Evolutionary conservation across 192 early-diverging fungal species (phyloP).

Genomic region (Backusella circina): DNA sequence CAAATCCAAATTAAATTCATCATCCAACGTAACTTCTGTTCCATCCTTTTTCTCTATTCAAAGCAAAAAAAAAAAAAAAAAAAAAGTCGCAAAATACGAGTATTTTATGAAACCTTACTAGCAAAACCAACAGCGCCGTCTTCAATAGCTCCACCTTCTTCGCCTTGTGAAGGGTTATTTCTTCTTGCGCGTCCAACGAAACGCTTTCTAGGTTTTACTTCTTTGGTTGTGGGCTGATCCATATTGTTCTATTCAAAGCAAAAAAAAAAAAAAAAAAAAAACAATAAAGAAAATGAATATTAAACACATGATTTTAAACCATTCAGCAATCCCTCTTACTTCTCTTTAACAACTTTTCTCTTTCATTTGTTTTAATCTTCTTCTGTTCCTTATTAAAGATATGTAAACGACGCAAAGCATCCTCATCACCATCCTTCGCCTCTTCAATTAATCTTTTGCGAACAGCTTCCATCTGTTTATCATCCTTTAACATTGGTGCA

Average conservation of each 20-base stretch:
- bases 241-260: slow-evolving; percentile 9
- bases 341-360: slow-evolving; percentile 82
- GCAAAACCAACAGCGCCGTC: slow-evolving; percentile 47
- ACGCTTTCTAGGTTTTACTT: slow-evolving; percentile 43
- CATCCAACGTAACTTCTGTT: slow-evolving; percentile 38
- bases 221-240: slow-evolving; percentile 11
- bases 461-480: slow-evolving; percentile 79
- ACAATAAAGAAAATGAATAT: too few species aligned
- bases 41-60: slow-evolving; percentile 47
- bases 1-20: slow-evolving; percentile 68
- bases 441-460: slow-evolving; percentile 74
- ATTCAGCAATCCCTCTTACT: too few species aligned
- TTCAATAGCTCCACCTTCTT: slow-evolving; percentile 40
- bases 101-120: slow-evolving; percentile 17
- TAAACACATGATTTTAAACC: too few species aligned
- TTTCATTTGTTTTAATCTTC: slow-evolving; percentile 73
- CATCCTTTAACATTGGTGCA: slow-evolving; percentile 96
- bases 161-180: not conserved
- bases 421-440: slow-evolving; percentile 69
- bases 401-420: slow-evolving; percentile 81
- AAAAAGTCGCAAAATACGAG: too few species aligned
- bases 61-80: not conserved
- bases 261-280: not conserved
- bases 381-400: slow-evolving; percentile 94
- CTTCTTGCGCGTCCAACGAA: slow-evolving; percentile 45